Percentiles rank a stretch among this genome's conserved stretches.
phyloP scores from a whole-genome alignment of 2,329 filamentous ascomycete species.

The Karstenula rhodostoma region DNA sequence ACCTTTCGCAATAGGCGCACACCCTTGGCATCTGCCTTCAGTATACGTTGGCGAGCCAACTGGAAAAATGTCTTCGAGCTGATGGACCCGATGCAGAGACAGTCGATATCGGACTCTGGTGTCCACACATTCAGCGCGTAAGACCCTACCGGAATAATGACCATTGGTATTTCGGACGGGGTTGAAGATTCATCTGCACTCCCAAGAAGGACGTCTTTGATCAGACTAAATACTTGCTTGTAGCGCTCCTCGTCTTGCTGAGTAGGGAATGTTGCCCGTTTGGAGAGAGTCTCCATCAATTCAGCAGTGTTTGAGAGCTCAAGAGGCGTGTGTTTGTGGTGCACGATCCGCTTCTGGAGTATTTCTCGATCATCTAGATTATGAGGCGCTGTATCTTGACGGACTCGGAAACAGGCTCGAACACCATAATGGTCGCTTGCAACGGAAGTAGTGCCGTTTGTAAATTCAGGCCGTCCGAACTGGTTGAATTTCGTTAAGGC shows the following conservation, averaged over 20 bases:
- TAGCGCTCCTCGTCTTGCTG: constrained; percentile 54
- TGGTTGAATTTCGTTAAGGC: constrained; percentile 61
- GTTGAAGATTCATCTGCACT: constrained; percentile 22
- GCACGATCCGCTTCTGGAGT: constrained; percentile 20
- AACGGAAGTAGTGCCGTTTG: constrained; percentile 24
- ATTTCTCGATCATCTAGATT: constrained; percentile 9
- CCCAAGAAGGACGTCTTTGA: constrained; percentile 56
- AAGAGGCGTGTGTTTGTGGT: constrained; percentile 20
- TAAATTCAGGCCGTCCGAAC: constrained; percentile 60
- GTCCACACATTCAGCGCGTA: constrained; percentile 71
- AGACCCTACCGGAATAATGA: constrained; percentile 70
- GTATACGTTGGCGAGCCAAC: constrained; percentile 64
- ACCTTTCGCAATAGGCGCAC: constrained; percentile 66
- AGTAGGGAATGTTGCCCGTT: constrained; percentile 55
- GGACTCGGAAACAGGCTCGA: constrained; percentile 41
- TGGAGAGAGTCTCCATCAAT: constrained; percentile 25
- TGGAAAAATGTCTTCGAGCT: constrained; percentile 69
- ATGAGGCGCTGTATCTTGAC: constrained; percentile 21
- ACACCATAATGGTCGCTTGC: constrained; percentile 66
- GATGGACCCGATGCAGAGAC: constrained; percentile 70
- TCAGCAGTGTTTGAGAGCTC: constrained; percentile 19
- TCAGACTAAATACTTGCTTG: constrained; percentile 55
- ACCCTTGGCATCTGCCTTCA: constrained; percentile 53
- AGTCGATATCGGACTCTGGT: constrained; percentile 68
- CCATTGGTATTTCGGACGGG: constrained; percentile 49